Conservation (phyloP, 2,329 filamentous ascomycete species). For the Colletotrichum magnum region DNA sequence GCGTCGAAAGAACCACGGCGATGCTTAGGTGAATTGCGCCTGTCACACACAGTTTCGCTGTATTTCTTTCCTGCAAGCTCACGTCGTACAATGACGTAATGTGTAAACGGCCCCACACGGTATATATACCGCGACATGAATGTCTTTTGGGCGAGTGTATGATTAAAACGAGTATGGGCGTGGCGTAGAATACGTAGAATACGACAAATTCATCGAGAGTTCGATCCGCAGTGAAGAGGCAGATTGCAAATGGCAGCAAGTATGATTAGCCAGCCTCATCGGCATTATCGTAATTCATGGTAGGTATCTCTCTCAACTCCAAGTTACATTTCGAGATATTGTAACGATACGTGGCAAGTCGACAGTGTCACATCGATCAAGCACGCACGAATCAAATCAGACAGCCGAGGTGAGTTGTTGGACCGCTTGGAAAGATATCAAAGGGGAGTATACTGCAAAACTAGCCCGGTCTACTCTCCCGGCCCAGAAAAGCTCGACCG, state of each 20-base stretch:
- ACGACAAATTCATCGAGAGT: no score
- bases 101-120: not conserved
- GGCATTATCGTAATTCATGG: no score
- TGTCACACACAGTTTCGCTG: not conserved
- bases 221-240: no score
- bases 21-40: slow-evolving; percentile 9
- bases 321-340: slow-evolving; percentile 4
- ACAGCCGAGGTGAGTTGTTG: no score
- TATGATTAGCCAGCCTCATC: no score
- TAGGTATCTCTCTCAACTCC: not conserved
- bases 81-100: slow-evolving; percentile 11
- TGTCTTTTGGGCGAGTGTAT: slow-evolving; percentile 10
- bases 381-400: not conserved
- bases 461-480: not conserved
- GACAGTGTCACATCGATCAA: not conserved
- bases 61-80: not conserved
- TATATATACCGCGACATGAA: not conserved
- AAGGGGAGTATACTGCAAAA: slow-evolving; percentile 4
- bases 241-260: no score
- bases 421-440: not conserved
- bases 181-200: no score
- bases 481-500: not conserved
- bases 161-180: slow-evolving; percentile 3
- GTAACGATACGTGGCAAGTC: not conserved
- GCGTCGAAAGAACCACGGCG: slow-evolving; percentile 57